Evolutionary conservation across 2,329 filamentous ascomycete species (phyloP).

Genomic region (Aspergillus carbonarius): DNA sequence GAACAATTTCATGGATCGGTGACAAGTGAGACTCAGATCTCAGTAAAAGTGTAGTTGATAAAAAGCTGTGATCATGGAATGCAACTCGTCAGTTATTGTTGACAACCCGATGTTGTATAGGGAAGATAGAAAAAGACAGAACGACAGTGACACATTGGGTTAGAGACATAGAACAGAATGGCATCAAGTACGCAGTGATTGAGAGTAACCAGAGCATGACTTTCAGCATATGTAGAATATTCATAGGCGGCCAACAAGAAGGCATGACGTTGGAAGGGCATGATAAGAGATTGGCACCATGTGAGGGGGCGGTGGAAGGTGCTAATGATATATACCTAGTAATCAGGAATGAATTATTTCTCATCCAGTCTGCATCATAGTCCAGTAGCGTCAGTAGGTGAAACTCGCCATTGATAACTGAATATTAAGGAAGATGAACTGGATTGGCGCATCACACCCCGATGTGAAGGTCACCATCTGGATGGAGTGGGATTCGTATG

Average conservation of each 20-base stretch:
- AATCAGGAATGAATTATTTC: not conserved
- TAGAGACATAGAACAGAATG: not conserved
- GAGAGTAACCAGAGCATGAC: not conserved
- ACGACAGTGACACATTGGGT: not conserved
- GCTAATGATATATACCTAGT: not conserved
- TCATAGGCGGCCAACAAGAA: not conserved
- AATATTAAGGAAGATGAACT: conserved; percentile 1
- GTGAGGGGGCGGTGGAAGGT: not conserved
- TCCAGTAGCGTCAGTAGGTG: conserved; percentile 9
- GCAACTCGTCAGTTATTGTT: not conserved
- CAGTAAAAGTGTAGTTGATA: not conserved
- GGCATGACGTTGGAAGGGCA: not conserved
- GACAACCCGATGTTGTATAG: not conserved
- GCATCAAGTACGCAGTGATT: not conserved
- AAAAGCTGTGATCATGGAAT: not conserved
- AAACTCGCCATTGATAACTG: conserved; percentile 6
- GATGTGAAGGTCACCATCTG: conserved; percentile 17
- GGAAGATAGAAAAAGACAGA: not conserved
- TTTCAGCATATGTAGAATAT: not conserved
- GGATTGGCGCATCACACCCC: conserved; percentile 14
- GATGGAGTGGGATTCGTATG: conserved; percentile 6
- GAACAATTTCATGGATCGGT: not conserved
- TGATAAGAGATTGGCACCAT: not conserved
- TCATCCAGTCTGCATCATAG: conserved; percentile 20
- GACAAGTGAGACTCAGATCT: not conserved